Conservation (phyloP, 768 basidiomycete genomes). For the Hirschioporus abietinus region DNA sequence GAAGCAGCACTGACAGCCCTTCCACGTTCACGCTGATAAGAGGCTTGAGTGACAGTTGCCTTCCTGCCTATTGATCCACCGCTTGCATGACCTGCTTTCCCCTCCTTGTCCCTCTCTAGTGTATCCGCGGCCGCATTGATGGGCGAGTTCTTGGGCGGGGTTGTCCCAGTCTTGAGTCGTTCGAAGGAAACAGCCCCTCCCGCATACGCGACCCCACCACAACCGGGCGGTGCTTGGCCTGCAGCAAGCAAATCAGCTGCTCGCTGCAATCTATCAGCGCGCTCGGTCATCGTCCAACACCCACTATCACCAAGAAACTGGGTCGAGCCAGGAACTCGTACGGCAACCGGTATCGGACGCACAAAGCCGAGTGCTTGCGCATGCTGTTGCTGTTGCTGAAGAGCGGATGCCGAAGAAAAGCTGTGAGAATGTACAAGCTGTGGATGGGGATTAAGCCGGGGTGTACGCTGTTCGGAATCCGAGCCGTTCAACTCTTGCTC, state of each 20-base stretch:
- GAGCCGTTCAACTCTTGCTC: conserved; percentile 19
- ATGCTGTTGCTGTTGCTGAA: conserved; percentile 25
- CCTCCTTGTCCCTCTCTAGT: conserved; percentile 52
- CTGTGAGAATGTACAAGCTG: conserved; percentile 24
- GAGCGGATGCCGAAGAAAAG: conserved; percentile 18
- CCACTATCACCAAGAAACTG: conserved; percentile 52
- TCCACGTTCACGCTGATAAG: too few relatives aligned
- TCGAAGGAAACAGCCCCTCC: conserved; percentile 38
- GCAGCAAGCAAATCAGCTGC: too few relatives aligned
- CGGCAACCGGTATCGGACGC: conserved; percentile 56
- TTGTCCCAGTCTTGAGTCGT: too few relatives aligned
- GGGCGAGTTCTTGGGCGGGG: too few relatives aligned
- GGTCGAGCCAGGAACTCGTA: conserved; percentile 51
- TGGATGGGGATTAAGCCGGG: conserved; percentile 39
- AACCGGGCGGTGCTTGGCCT: too few relatives aligned
- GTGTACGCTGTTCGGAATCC: conserved; percentile 34
- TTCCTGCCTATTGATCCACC: conserved; percentile 13
- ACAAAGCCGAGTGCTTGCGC: conserved; percentile 28
- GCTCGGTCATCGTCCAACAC: conserved; percentile 64
- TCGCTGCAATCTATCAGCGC: conserved; percentile 48
- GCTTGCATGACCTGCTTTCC: conserved; percentile 32
- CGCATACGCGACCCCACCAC: conserved; percentile 39
- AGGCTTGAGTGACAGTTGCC: too few relatives aligned
- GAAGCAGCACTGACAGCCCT: too few relatives aligned
- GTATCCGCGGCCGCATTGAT: conserved; percentile 39